These are phyloP conservation scores for Diplodia seriata DNA, from an alignment of 2,329 filamentous ascomycete species.

Conservation along the genomic window DNA sequence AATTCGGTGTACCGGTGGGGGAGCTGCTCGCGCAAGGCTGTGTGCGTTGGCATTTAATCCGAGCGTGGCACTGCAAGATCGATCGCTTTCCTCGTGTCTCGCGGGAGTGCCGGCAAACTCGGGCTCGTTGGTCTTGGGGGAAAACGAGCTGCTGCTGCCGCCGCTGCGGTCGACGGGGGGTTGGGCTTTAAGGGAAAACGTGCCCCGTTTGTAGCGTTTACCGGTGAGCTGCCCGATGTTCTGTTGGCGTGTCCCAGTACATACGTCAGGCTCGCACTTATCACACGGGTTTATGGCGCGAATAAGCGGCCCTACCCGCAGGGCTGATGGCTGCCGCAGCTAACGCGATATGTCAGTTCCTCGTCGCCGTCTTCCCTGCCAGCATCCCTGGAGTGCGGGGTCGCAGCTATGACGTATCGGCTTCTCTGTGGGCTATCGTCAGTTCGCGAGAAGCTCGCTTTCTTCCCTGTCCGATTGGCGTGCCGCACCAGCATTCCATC, in stretches of 20 bases:
- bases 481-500: not conserved
- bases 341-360: slow-evolving; percentile 6
- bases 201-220: not conserved
- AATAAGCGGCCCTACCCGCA: slow-evolving; percentile 15
- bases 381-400: not conserved
- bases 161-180: not conserved
- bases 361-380: not conserved
- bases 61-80: slow-evolving; percentile 21
- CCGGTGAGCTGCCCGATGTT: slow-evolving; percentile 5
- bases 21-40: not conserved
- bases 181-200: not conserved
- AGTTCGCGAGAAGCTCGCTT: not conserved
- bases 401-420: not conserved
- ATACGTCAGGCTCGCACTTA: slow-evolving; percentile 1
- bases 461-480: not conserved
- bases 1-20: not conserved
- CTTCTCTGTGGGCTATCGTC: no score
- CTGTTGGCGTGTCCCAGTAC: slow-evolving; percentile 12
- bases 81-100: not conserved
- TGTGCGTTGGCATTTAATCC: slow-evolving; percentile 18
- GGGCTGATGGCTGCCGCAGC: slow-evolving; percentile 12
- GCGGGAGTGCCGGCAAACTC: not conserved
- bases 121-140: not conserved
- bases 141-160: not conserved
- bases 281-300: not conserved